These are phyloP conservation scores for Juglanconis juglandina DNA, from an alignment of 2,329 filamentous ascomycete species.

Conservation along the genomic window DNA sequence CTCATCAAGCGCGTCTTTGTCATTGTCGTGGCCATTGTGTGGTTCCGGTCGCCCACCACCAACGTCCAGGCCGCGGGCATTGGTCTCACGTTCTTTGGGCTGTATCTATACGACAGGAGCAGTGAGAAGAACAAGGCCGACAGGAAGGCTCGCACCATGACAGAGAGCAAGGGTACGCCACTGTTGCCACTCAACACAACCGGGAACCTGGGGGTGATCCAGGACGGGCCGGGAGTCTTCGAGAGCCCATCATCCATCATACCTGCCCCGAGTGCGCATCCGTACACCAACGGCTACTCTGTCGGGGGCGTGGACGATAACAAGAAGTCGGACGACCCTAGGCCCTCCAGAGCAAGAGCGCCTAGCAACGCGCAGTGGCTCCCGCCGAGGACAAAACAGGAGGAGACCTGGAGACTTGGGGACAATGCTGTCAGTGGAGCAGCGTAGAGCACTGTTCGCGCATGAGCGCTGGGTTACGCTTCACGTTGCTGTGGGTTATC, in stretches of 20 bases:
- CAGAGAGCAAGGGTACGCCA: conserved; percentile 46
- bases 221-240: conserved; percentile 31
- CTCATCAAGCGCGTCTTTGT: conserved; percentile 97
- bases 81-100: conserved; percentile 79
- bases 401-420: conserved; percentile 69
- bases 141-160: conserved; percentile 69
- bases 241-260: conserved; percentile 31
- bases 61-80: conserved; percentile 81
- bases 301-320: conserved; percentile 42
- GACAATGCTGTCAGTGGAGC: conserved; percentile 28
- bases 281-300: conserved; percentile 46
- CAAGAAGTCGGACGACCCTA: conserved; percentile 55
- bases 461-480: not conserved
- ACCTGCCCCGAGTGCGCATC: conserved; percentile 26
- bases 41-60: conserved; percentile 91
- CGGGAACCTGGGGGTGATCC: conserved; percentile 29
- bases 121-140: conserved; percentile 86
- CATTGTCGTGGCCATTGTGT: conserved; percentile 89
- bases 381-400: conserved; percentile 76
- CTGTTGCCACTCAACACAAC: conserved; percentile 64
- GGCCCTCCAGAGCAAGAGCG: conserved; percentile 36
- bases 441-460: not conserved
- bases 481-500: not conserved
- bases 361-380: conserved; percentile 60
- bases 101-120: conserved; percentile 94